Base-by-base conservation (phyloP, 257 asterid genomes). In the Scutellaria barbata region DNA sequence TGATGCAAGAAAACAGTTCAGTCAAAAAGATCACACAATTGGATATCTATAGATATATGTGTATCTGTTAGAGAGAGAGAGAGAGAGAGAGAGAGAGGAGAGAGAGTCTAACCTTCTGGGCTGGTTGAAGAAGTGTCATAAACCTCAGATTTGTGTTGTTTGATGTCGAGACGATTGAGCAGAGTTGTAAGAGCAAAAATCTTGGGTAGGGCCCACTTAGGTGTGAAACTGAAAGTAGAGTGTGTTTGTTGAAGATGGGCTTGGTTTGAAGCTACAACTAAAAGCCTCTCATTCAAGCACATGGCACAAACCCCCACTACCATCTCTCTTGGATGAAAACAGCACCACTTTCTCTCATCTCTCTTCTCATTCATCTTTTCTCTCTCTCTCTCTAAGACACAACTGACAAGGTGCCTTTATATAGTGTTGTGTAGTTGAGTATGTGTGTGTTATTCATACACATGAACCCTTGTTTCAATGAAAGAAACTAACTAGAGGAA, bases 251-350 rank as follows among this genome's bases (percentile, higher is more conserved):
- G 75, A 10, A 53, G 58, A 54, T 70, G 77, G 13, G 70, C 54
- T 78, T 82, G 83, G 43, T 80, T 76, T 75, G 84, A 87, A 81
- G 95, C 91, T 71, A 92, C 72, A 43, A 89, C 41, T 42, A 85
- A 69, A 55, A 92, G 94, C 88, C 80, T 88, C 63, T 92, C 90
- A 68, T 86, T 80, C 83, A 92, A 78, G 79, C 98, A 92, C 62
- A 86, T 71, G 16, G 93, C 92, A 72, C 96, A 92, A 6, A 92
- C 83, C 6, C 98, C 98, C 2, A 92, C 57, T 0, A 90, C 86
- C 51, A 66, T 42, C 8, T 84, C 90, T 50, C 68, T 76, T 1
- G 96, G 92, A 76, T 92, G 97, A 59, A 86, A 85, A 78, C 65
- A 78, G 75, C 96, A 90, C 77, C 73, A 81, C 70, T 48, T 74